A percentile compares a stretch with the other conserved stretches of the same genome.
Conservation (phyloP, 805 yeast species). For the Pichia pseudocactophila region DNA sequence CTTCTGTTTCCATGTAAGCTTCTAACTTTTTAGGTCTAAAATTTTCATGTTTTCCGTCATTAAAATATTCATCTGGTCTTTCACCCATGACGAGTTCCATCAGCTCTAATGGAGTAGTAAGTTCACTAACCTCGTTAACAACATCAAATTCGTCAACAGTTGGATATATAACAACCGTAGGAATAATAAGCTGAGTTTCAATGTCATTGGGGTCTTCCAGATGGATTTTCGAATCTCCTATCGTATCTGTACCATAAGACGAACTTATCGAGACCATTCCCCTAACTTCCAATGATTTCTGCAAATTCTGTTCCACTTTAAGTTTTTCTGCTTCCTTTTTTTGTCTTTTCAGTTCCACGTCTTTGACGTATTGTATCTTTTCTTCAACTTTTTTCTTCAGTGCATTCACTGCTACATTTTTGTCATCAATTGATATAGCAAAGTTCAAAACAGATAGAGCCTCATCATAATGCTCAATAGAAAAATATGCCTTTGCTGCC, state of each 20-base stretch:
- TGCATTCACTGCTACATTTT: constrained; percentile 45
- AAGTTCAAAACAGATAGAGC: constrained; percentile 57
- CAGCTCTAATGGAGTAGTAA: constrained; percentile 55
- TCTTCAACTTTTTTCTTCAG: constrained; percentile 35
- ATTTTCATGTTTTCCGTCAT: constrained; percentile 48
- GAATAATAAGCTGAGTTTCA: constrained; percentile 74
- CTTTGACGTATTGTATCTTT: constrained; percentile 18
- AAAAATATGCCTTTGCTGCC: constrained; percentile 71
- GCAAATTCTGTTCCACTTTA: constrained; percentile 35
- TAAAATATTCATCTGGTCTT: constrained; percentile 64
- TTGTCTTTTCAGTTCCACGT: constrained; percentile 23
- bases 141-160: constrained; percentile 78
- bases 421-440: constrained; percentile 53
- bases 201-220: constrained; percentile 59
- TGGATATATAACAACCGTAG: constrained; percentile 76
- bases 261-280: constrained; percentile 43
- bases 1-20: constrained; percentile 70
- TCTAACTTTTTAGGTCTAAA: constrained; percentile 54
- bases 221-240: constrained; percentile 43
- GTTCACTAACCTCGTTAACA: constrained; percentile 65
- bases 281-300: constrained; percentile 55
- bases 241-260: constrained; percentile 44
- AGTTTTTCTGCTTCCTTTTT: constrained; percentile 31
- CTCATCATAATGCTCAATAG: constrained; percentile 62
- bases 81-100: constrained; percentile 46